Conservation (phyloP, 805 yeast genomes). For the Tetrapisispora arboricola region DNA sequence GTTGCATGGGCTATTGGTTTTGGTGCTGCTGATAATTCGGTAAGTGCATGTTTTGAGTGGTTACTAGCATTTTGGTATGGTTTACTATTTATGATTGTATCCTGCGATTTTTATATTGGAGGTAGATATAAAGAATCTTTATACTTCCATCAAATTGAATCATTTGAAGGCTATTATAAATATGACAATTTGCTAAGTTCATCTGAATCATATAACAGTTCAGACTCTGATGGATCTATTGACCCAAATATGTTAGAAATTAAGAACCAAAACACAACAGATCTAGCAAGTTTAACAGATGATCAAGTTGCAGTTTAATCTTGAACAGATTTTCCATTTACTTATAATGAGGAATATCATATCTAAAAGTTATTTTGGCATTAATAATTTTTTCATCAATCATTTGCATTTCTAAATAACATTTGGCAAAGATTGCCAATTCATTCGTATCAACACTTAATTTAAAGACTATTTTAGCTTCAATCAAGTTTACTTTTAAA, state of each 20-base stretch:
- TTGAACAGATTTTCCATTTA: not conserved
- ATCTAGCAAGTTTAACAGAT: not conserved
- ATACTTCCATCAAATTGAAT: constrained; percentile 23
- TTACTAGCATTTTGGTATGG: constrained; percentile 78
- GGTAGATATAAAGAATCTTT: constrained; percentile 30
- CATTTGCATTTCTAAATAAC: no score
- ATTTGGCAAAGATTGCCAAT: no score
- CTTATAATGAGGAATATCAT: no score
- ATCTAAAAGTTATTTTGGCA: no score
- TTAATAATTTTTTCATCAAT: no score
- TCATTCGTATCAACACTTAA: no score
- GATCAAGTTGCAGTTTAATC: not conserved
- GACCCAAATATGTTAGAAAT: constrained; percentile 1
- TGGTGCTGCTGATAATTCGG: constrained; percentile 39
- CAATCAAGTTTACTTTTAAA: no score
- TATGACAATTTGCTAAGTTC: constrained; percentile 10
- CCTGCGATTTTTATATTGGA: constrained; percentile 63
- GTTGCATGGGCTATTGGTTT: constrained; percentile 60
- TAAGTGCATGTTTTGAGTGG: constrained; percentile 76
- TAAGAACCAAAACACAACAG: constrained; percentile 1
- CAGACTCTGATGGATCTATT: constrained; percentile 1
- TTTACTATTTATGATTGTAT: constrained; percentile 47
- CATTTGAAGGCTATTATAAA: constrained; percentile 22
- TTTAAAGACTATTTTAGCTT: no score
- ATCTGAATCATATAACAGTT: not conserved